These are phyloP conservation scores for Vitis labrusca DNA, from an alignment of 164 flowering plant genomes.

Conservation along the genomic window DNA sequence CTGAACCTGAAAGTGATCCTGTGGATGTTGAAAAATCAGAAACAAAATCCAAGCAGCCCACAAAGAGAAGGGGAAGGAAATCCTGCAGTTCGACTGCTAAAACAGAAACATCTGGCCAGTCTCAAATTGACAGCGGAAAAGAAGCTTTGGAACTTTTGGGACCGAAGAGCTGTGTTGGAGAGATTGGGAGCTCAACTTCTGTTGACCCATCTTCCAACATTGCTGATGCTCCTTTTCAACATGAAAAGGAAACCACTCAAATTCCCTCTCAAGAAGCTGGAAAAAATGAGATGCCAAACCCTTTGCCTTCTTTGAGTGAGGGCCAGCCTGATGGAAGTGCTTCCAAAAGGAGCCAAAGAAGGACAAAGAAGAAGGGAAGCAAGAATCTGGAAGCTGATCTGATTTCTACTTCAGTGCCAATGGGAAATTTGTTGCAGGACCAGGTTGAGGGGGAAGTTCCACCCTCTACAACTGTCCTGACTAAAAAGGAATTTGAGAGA, in stretches of 20 bases:
- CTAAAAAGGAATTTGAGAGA: too few relatives aligned
- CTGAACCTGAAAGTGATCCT: constrained; percentile 21
- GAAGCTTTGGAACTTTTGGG: constrained; percentile 28
- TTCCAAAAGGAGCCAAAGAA: constrained; percentile 29
- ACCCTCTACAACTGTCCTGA: too few relatives aligned
- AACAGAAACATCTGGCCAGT: constrained; percentile 31
- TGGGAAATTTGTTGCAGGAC: too few relatives aligned
- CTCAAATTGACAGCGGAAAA: constrained; percentile 29
- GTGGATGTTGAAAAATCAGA: constrained; percentile 24
- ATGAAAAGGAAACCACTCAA: too few relatives aligned
- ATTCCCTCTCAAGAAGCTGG: too few relatives aligned
- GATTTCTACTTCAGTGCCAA: too few relatives aligned
- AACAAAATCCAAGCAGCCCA: constrained; percentile 20
- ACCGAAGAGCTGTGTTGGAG: constrained; percentile 30
- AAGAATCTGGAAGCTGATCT: constrained; percentile 12
- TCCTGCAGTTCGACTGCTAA: constrained; percentile 14
- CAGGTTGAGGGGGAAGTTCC: not conserved
- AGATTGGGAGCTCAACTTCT: constrained; percentile 22
- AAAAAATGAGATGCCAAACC: not conserved
- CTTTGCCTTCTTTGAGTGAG: constrained; percentile 28
- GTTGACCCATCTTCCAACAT: constrained; percentile 25
- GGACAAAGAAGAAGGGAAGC: constrained; percentile 34
- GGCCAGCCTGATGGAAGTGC: constrained; percentile 26
- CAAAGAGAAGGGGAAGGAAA: constrained; percentile 34
- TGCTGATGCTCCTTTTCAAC: too few relatives aligned